phyloP scores from a whole-genome alignment of 345 rosid species.

The Salix brachista region DNA sequence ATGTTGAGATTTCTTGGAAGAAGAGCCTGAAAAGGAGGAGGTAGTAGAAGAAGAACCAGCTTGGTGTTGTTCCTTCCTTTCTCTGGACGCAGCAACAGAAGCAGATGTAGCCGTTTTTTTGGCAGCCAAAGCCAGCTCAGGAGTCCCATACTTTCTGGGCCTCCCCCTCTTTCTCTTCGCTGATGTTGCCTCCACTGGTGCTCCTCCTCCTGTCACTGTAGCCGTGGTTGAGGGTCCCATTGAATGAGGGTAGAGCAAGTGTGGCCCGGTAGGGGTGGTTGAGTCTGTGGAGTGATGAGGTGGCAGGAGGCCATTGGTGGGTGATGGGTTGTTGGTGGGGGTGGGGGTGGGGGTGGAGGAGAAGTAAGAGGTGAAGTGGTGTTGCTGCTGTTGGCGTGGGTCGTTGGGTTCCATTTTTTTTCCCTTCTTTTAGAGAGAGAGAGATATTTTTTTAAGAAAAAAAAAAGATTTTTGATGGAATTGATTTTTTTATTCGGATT shows the following conservation, averaged over 20 bases:
- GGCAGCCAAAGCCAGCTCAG: conserved; percentile 85
- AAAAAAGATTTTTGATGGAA: conserved; percentile 13
- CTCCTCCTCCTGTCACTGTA: conserved; percentile 31
- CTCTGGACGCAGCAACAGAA: conserved; percentile 12
- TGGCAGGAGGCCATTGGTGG: conserved; percentile 62
- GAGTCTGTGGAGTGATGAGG: conserved; percentile 17
- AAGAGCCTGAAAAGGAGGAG: conserved; percentile 1
- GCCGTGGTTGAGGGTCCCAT: conserved; percentile 48
- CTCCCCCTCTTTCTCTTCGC: conserved; percentile 82
- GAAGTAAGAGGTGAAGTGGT: conserved; percentile 47
- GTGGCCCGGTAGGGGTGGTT: conserved; percentile 11
- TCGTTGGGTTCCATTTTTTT: conserved; percentile 61
- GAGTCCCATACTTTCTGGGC: conserved; percentile 94
- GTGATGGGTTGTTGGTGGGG: conserved; percentile 33
- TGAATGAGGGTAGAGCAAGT: conserved; percentile 54
- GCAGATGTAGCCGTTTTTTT: conserved; percentile 45
- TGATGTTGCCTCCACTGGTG: conserved; percentile 34
- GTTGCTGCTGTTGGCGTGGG: conserved; percentile 21
- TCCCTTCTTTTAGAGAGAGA: conserved; percentile 31
- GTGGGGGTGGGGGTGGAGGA: conserved; percentile 30
- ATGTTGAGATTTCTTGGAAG: conserved; percentile 21
- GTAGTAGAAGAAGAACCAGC: conserved; percentile 12
- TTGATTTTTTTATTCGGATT: conserved; percentile 18
- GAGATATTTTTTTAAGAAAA: conserved; percentile 14
- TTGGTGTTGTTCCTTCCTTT: background rate